These are phyloP conservation scores for Delitschia confertaspora DNA, from an alignment of 495 filamentous ascomycete species.

Conservation along the genomic window DNA sequence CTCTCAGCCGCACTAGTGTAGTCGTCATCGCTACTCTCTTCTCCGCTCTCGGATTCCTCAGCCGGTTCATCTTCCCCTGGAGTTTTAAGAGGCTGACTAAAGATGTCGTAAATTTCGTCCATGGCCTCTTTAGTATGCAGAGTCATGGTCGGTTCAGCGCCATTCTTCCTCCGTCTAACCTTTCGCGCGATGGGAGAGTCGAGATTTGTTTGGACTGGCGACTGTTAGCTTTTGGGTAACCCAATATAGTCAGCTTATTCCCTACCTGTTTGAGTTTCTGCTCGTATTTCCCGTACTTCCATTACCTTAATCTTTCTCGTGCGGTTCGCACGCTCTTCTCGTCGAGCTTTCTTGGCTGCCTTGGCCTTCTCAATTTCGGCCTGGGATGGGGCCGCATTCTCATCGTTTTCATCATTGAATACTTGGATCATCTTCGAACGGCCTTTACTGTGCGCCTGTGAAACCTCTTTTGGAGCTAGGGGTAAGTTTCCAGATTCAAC, in stretches of 20 bases:
- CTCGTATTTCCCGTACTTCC: conserved; percentile 50
- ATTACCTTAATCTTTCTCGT: conserved; percentile 62
- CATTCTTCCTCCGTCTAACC: conserved; percentile 60
- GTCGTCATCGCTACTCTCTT: conserved; percentile 51
- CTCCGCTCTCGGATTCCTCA: conserved; percentile 35
- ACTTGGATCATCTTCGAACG: conserved; percentile 14
- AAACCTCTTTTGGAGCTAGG: conserved; percentile 6
- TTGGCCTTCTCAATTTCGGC: conserved; percentile 26
- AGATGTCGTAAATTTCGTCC: conserved; percentile 94
- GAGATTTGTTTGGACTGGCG: conserved; percentile 78
- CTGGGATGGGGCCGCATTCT: conserved; percentile 32
- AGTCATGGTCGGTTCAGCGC: conserved; percentile 84
- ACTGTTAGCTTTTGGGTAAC: conserved; percentile 15
- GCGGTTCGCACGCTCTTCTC: conserved; percentile 36
- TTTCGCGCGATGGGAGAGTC: conserved; percentile 76
- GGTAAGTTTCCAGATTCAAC: not conserved
- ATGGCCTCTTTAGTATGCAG: conserved; percentile 90
- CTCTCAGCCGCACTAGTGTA: conserved; percentile 78
- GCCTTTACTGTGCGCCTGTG: conserved; percentile 12
- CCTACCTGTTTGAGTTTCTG: conserved; percentile 75
- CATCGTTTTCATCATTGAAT: conserved; percentile 27
- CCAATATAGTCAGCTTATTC: too few species aligned
- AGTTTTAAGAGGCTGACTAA: conserved; percentile 74
- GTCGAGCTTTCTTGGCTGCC: conserved; percentile 29
- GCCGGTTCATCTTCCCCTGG: conserved; percentile 29